These are phyloP conservation scores for Ascochyta viciae-villosae DNA, from an alignment of 2,329 filamentous ascomycete species.

Conservation along the genomic window DNA sequence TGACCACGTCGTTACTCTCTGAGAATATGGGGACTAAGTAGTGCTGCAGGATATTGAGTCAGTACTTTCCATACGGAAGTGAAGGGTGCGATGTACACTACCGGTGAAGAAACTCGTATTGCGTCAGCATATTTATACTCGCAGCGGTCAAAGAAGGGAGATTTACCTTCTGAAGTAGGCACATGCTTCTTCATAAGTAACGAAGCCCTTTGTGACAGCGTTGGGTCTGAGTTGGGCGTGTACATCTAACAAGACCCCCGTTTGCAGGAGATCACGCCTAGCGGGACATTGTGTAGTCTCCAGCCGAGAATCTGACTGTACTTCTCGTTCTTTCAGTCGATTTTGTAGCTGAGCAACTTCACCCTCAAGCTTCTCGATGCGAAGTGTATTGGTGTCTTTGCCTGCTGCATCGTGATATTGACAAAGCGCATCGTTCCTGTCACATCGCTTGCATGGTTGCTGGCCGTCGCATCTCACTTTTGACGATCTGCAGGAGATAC, in stretches of 20 bases:
- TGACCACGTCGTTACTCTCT: constrained; percentile 54
- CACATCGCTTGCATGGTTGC: constrained; percentile 41
- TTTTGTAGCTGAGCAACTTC: constrained; percentile 28
- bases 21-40: constrained; percentile 60
- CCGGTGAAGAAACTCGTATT: constrained; percentile 39
- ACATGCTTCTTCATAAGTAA: constrained; percentile 38
- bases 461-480: constrained; percentile 45
- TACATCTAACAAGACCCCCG: neutral
- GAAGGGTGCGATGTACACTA: constrained; percentile 25
- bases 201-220: constrained; percentile 33
- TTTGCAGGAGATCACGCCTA: neutral
- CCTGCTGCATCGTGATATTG: constrained; percentile 33
- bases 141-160: neutral
- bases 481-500: constrained; percentile 37
- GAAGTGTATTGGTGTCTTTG: constrained; percentile 32
- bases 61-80: neutral
- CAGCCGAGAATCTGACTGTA: neutral
- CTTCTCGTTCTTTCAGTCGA: constrained; percentile 12
- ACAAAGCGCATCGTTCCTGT: constrained; percentile 32
- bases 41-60: constrained; percentile 42
- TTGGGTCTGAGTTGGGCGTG: constrained; percentile 10
- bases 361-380: constrained; percentile 39
- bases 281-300: neutral
- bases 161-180: constrained; percentile 3
- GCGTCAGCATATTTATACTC: neutral